These are phyloP conservation scores for Ophiostoma quercus DNA, from an alignment of 2,329 filamentous ascomycete species.

Conservation along the genomic window DNA sequence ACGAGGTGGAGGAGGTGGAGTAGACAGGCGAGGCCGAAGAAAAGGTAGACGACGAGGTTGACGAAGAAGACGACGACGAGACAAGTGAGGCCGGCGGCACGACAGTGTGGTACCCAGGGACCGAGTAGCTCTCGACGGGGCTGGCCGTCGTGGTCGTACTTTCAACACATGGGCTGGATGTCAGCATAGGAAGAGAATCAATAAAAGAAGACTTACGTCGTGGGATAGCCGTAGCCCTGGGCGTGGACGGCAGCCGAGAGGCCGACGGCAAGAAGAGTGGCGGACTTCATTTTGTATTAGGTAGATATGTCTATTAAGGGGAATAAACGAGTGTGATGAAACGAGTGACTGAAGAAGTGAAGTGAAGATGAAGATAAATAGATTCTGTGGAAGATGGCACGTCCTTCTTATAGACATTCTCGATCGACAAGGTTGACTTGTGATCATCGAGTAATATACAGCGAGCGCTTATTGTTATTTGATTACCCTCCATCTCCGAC, in stretches of 20 bases:
- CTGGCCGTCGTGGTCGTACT: neutral
- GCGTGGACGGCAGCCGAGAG: neutral
- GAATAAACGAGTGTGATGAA: neutral
- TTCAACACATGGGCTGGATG: neutral
- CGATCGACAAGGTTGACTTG: no score
- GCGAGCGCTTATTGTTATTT: neutral
- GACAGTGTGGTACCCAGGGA: neutral
- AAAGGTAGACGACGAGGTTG: neutral
- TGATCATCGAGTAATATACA: no score
- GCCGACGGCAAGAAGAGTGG: neutral
- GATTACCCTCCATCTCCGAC: neutral
- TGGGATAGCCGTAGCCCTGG: conserved; percentile 5
- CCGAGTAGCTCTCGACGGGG: neutral
- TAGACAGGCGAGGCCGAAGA: neutral
- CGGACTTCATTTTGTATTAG: neutral
- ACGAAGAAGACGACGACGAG: neutral
- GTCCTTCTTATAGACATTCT: neutral
- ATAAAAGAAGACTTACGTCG: neutral
- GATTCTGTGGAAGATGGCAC: no score
- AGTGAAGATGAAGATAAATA: neutral
- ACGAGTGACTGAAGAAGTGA: neutral
- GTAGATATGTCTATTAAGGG: neutral
- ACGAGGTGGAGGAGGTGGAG: neutral
- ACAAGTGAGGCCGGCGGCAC: neutral
- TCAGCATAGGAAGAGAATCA: neutral